A percentile compares a stretch with the other conserved stretches of the same genome.
Evolutionary conservation across 768 basidiomycete genomes (phyloP).

Genomic region (Serendipita indica): DNA sequence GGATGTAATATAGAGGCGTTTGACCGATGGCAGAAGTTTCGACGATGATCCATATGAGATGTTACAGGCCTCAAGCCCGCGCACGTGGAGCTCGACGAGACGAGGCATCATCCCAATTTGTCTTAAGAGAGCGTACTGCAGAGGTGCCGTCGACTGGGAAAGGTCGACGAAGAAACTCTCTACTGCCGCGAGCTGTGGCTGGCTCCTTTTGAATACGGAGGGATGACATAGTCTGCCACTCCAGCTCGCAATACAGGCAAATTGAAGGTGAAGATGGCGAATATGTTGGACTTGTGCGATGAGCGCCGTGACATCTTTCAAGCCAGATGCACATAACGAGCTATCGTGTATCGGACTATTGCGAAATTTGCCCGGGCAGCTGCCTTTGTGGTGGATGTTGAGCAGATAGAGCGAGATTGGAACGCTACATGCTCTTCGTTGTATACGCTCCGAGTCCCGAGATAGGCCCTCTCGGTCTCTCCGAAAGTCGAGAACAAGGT

Average conservation of each 20-base stretch:
- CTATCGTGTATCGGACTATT: background rate
- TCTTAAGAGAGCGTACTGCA: background rate
- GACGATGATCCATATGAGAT: background rate
- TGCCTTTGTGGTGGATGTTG: background rate
- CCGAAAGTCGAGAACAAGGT: background rate
- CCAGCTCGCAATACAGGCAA: background rate
- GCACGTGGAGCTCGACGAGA: background rate
- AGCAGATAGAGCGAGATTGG: background rate
- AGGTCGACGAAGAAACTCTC: background rate
- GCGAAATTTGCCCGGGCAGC: background rate
- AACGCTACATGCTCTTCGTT: background rate
- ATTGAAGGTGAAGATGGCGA: background rate
- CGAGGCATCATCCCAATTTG: background rate
- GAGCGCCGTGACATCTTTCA: background rate
- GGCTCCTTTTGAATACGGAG: background rate
- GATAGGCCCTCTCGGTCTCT: background rate
- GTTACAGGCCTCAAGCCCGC: background rate
- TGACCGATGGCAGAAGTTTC: background rate
- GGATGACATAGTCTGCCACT: background rate
- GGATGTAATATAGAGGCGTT: background rate
- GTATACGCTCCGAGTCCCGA: background rate
- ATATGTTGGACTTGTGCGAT: background rate
- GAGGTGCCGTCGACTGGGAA: background rate
- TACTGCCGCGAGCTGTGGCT: no score
- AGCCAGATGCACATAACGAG: background rate